Base-by-base conservation (phyloP, 1,284 basidiomycete genomes). In the Ustilago trichophora region DNA sequence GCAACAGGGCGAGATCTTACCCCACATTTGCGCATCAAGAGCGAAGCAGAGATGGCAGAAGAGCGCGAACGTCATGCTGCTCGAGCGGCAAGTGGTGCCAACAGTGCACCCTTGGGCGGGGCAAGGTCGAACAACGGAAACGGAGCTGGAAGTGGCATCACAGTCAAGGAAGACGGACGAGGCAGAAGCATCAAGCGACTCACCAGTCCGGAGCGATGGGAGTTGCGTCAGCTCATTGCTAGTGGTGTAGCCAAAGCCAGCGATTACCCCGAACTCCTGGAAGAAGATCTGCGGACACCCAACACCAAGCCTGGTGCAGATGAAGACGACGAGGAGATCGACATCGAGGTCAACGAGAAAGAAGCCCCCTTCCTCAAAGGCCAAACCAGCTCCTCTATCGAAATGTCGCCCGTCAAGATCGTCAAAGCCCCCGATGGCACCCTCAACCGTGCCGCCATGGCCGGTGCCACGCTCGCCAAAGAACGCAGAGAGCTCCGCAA, bases 141-240 rank as follows among this genome's bases (percentile, higher is more conserved):
- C 2, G 47, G 51, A n/a, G 58, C 59, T 1, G 66, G 60, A 8
- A 62, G 66, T 27, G 59, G 59, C 16, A 45, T 69, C 33, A 54
- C 75, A 13, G 71, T 73, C 50, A 67, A 69, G 32, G 57, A 72
- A 15, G 65, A 68, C 12, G 65, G 65, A 12, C 65, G 71, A 5
- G 72, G 75, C 11, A 60, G 63, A 38, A 69, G 72, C 15, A 92
- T 92, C 2, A 95, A 95, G 80, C 88, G 96, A 15, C 84, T 98
- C 52, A 95, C 95, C 1, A 94, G 92, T 22, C 96, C 96, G 0
- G 96, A 99, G 82, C 88, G 96, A 19, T 99, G 95, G 92, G 96
- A 99, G 84, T 92, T 98, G 82, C 97, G 98, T 82, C 96, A 98
- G 82, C 87, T 98, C 57, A 97, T 98, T 63, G 92, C 96, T 0